Evolutionary conservation across 2,329 filamentous ascomycete genomes (phyloP).

Genomic region (Paecilomyces variotii): DNA sequence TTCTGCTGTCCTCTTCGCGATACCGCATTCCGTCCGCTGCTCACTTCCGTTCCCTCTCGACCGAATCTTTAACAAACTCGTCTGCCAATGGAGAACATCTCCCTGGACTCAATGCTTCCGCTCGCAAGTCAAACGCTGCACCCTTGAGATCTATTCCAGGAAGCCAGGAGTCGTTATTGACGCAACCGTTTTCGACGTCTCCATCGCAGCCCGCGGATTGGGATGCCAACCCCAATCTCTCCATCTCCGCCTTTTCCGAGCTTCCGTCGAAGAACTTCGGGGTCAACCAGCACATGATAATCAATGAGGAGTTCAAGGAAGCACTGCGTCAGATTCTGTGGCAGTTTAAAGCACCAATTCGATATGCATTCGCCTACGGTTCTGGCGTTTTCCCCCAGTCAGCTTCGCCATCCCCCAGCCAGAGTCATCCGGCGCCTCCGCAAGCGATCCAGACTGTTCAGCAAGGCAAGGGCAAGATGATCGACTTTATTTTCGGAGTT

Average conservation of each 20-base stretch:
- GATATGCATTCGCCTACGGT: constrained; percentile 95
- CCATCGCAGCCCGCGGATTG: constrained; percentile 45
- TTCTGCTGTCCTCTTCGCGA: constrained; percentile 11
- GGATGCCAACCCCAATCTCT: constrained; percentile 66
- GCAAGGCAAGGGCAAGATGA: constrained; percentile 85
- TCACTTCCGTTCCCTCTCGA: constrained; percentile 22
- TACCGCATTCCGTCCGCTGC: constrained; percentile 8
- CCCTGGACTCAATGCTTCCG: constrained; percentile 10
- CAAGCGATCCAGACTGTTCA: constrained; percentile 76
- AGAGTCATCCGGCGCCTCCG: constrained; percentile 70
- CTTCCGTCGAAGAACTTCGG: constrained; percentile 76
- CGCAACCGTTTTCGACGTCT: constrained; percentile 26
- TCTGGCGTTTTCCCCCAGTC: constrained; percentile 90
- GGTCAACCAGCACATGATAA: constrained; percentile 91
- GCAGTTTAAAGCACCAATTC: constrained; percentile 86
- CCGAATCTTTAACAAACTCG: constrained; percentile 14
- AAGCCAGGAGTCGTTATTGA: constrained; percentile 11
- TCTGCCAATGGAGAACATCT: constrained; percentile 6
- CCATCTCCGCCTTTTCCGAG: constrained; percentile 66
- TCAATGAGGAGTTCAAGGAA: constrained; percentile 93
- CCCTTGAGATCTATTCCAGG: constrained; percentile 8
- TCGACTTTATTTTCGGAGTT: constrained; percentile 96
- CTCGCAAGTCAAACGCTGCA: constrained; percentile 8
- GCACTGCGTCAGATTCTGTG: constrained; percentile 78
- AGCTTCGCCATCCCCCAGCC: constrained; percentile 35